phyloP scores from a whole-genome alignment of 1,284 basidiomycete species.

The Trichosporon faecale region DNA sequence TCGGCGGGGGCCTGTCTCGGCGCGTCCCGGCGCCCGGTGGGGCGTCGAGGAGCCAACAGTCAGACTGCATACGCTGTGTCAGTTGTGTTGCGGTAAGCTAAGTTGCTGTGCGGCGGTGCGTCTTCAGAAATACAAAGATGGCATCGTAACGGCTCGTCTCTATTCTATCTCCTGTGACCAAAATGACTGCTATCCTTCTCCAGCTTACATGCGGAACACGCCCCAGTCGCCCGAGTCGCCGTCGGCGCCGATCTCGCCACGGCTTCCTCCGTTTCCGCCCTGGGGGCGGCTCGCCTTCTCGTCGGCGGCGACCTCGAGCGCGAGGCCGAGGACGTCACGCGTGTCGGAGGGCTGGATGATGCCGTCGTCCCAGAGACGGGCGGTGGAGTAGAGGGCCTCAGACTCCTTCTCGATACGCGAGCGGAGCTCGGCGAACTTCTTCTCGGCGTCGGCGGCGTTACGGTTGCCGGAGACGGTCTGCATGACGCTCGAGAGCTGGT shows the following conservation, averaged over 20 bases:
- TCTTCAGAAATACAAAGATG: constrained; percentile 4
- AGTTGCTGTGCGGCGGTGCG: no score
- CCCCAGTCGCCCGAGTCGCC: constrained; percentile 74
- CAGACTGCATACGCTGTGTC: no score
- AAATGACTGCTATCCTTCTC: neutral
- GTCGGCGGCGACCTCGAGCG: constrained; percentile 67
- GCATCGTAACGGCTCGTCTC: neutral
- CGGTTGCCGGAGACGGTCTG: constrained; percentile 60
- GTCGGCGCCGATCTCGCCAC: constrained; percentile 63
- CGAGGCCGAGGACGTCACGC: constrained; percentile 78
- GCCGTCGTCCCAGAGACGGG: constrained; percentile 91
- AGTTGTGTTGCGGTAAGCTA: no score
- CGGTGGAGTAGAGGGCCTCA: constrained; percentile 78
- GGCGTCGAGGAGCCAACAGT: no score
- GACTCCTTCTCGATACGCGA: constrained; percentile 82
- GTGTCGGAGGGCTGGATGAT: constrained; percentile 91
- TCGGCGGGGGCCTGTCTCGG: no score
- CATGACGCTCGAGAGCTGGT: constrained; percentile 90
- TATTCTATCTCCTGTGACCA: neutral
- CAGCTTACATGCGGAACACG: constrained; percentile 77
- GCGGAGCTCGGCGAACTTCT: constrained; percentile 57
- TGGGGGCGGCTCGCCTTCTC: constrained; percentile 49
- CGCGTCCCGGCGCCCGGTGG: no score
- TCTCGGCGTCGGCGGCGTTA: constrained; percentile 30
- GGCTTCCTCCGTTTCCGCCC: constrained; percentile 33